phyloP scores from a whole-genome alignment of 768 basidiomycete species.

The Tulasnella sp. region DNA sequence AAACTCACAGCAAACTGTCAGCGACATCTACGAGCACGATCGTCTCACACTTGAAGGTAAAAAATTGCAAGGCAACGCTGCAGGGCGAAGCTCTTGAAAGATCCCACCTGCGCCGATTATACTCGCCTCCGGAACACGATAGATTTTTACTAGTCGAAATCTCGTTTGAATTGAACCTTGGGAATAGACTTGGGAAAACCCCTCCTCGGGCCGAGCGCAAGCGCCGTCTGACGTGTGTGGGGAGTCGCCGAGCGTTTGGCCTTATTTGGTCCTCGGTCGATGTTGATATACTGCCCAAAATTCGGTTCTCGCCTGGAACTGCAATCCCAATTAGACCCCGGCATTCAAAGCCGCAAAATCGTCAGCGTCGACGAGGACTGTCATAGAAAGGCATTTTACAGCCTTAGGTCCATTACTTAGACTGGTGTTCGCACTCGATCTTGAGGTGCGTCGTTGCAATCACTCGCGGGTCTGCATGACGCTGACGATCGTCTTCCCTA shows the following conservation, averaged over 20 bases:
- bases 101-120: not conserved
- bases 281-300: constrained; percentile 19
- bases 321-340: not conserved
- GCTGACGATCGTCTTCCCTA: not conserved
- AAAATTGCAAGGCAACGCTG: constrained; percentile 18
- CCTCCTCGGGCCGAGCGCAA: not conserved
- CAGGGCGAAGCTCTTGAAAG: not conserved
- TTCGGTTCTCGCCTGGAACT: constrained; percentile 2
- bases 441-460: not conserved
- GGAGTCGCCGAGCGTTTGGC: constrained; percentile 12
- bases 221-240: constrained; percentile 20
- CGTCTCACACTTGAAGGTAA: constrained; percentile 51
- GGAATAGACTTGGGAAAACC: not conserved
- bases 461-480: not conserved
- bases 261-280: constrained; percentile 1
- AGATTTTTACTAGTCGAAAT: not conserved
- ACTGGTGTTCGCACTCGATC: not conserved
- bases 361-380: constrained; percentile 17
- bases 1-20: constrained; percentile 40
- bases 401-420: not conserved
- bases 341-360: constrained; percentile 16
- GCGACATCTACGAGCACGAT: constrained; percentile 79
- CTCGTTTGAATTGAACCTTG: constrained; percentile 7
- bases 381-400: not conserved
- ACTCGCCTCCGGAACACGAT: not conserved